Base-by-base conservation (phyloP, 805 yeast species). In the Pichia occidentalis region DNA sequence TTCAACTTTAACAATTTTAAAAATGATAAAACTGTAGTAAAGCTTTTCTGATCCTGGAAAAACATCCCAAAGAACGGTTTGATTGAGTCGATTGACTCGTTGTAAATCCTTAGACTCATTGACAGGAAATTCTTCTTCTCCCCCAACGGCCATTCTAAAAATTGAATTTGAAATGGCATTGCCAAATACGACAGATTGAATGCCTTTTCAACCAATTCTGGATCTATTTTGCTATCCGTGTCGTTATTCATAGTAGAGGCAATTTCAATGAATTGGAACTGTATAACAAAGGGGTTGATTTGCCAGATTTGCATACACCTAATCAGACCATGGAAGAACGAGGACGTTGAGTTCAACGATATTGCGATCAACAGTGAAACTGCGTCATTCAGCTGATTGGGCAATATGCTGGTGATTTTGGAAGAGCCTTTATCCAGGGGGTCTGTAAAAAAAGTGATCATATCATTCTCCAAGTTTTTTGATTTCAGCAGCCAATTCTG, bases 261-360 rank as follows among this genome's bases (percentile, higher is more conserved):
- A 9, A 45, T 40, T 19, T 45, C 36, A 26, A 47, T 24, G 28
- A 44, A 41, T 8, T 34, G 23, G 23, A 49, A 33, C 24, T 52
- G 49, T 7, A 53, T 30, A 11, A 44, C 43, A 36, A 52, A 57
- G 3, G 63, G 62, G 36, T 57, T 60, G n/a, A 50, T 43, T 37
- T 56, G 58, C 63, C 62, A 59, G 3, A 53, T 13, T 28, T 54
- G 48, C 25, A 59, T 34, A 43, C 62, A 59, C 28, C 44, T 46
- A 25, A 57, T 36, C n/a, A 51, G 40, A 12, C 51, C 44, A 29
- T 51, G 49, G 26, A 54, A 51, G 33, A 54, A 56, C 10, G 30
- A 37, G 9, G 56, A 33, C 3, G 39, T 42, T 12, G 57, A 48
- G n/a, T 41, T 32, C n/a, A 49, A 33, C n/a, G 47, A 32, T 10